phyloP scores from a whole-genome alignment of 1,284 basidiomycete species.

The Golubevia pallescens region DNA sequence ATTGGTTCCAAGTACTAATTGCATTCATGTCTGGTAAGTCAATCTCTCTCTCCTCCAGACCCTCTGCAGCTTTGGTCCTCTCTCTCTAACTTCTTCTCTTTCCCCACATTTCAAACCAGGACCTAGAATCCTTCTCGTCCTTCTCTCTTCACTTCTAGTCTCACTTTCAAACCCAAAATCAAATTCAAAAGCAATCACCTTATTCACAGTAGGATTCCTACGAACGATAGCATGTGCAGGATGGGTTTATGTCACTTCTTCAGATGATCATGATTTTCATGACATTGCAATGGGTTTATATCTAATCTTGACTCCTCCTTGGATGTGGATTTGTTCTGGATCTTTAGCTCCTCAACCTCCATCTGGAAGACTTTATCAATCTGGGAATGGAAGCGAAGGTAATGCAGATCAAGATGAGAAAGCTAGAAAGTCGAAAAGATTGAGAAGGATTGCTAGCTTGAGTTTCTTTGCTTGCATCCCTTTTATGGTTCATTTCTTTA shows the following conservation, averaged over 20 bases:
- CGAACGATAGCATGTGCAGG: constrained; percentile 51
- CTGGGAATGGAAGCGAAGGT: not conserved
- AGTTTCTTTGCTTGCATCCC: constrained; percentile 53
- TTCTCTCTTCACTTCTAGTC: constrained; percentile 44
- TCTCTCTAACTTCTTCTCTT: too few relatives aligned
- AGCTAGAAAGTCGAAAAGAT: constrained; percentile 27
- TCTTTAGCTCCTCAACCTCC: constrained; percentile 29
- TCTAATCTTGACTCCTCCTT: constrained; percentile 44
- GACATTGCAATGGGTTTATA: constrained; percentile 53
- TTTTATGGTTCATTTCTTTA: constrained; percentile 52
- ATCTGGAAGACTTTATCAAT: not conserved
- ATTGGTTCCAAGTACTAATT: constrained; percentile 54
- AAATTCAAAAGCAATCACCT: constrained; percentile 19
- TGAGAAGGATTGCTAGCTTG: constrained; percentile 28
- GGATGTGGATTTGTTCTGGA: constrained; percentile 51
- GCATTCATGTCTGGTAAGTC: constrained; percentile 40
- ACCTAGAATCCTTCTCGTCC: constrained; percentile 44
- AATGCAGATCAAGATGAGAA: constrained; percentile 9
- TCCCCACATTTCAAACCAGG: constrained; percentile 1
- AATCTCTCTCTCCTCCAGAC: too few relatives aligned
- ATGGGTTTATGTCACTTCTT: constrained; percentile 53
- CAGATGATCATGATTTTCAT: constrained; percentile 48
- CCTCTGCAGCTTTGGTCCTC: too few relatives aligned
- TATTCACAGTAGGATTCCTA: constrained; percentile 32
- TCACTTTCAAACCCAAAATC: constrained; percentile 26